Conservation (phyloP, 140 eudicot species). For the Oenanthe javanica region DNA sequence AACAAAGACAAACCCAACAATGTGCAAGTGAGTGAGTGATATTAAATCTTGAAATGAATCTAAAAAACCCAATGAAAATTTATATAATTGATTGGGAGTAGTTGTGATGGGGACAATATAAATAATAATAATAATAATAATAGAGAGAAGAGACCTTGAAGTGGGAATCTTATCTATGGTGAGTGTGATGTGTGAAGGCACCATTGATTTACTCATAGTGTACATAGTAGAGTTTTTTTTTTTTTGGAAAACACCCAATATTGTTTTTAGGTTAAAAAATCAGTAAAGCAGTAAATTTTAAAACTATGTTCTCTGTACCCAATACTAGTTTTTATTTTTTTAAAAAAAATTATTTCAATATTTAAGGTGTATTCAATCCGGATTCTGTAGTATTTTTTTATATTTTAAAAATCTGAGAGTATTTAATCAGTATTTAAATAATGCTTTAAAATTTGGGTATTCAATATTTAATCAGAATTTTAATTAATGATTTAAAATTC, state of each 20-base stretch:
- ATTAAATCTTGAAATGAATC: not conserved
- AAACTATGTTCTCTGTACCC: too few species aligned
- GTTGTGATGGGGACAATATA: not conserved
- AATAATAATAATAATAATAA: not conserved
- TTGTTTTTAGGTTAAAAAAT: not conserved
- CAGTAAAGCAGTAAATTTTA: not conserved
- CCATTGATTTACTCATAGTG: constrained; percentile 2
- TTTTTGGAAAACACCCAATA: too few species aligned
- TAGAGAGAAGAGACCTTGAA: not conserved
- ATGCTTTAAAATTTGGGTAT: too few species aligned
- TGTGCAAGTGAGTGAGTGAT: too few species aligned
- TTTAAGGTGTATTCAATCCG: too few species aligned
- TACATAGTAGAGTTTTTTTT: not conserved
- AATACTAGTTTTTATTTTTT: too few species aligned
- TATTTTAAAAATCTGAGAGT: too few species aligned
- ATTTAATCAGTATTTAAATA: too few species aligned
- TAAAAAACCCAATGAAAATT: not conserved
- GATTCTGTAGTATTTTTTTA: too few species aligned
- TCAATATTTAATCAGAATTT: too few species aligned
- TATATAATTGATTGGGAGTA: not conserved
- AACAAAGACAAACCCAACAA: not conserved
- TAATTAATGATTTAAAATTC: too few species aligned
- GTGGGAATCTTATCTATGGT: constrained; percentile 11
- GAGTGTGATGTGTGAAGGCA: not conserved
- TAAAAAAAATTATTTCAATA: too few species aligned